phyloP scores from a whole-genome alignment of 2,329 filamentous ascomycete species.

The Beauveria scarabaeidicola region DNA sequence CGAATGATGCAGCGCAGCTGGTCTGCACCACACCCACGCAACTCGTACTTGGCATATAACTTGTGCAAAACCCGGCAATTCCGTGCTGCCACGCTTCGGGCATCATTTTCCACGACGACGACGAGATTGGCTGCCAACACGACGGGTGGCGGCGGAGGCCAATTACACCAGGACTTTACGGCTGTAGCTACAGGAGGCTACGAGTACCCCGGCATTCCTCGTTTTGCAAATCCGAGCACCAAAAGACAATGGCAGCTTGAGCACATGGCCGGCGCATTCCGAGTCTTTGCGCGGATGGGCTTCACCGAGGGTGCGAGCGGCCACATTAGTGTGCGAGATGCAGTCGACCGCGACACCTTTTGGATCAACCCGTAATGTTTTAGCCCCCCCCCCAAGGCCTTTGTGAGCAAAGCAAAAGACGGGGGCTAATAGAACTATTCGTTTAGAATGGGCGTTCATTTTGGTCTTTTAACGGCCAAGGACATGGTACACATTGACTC shows the following conservation, averaged over 20 bases:
- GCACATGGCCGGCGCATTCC: constrained; percentile 56
- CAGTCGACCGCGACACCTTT: constrained; percentile 50
- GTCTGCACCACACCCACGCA: neutral
- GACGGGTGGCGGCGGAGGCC: neutral
- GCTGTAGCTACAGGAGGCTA: neutral
- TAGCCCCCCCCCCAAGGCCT: too few relatives aligned
- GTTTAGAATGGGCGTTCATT: constrained; percentile 47
- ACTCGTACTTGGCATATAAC: neutral
- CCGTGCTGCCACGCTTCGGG: neutral
- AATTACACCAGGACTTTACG: neutral
- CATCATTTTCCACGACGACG: neutral
- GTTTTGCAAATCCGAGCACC: constrained; percentile 28
- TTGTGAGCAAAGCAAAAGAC: too few relatives aligned
- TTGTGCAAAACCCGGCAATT: neutral
- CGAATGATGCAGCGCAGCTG: neutral
- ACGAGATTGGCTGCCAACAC: neutral
- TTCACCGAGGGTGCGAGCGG: constrained; percentile 27
- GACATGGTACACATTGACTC: constrained; percentile 61
- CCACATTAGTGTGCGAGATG: constrained; percentile 60
- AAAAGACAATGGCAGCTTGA: constrained; percentile 55
- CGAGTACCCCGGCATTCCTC: constrained; percentile 29
- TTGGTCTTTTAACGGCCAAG: constrained; percentile 54
- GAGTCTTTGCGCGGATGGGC: constrained; percentile 23
- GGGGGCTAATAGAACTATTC: neutral
- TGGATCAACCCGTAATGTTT: constrained; percentile 43